These are phyloP conservation scores for Haplosporangium gracile DNA, from an alignment of 192 early-diverging fungal species.

Conservation along the genomic window DNA sequence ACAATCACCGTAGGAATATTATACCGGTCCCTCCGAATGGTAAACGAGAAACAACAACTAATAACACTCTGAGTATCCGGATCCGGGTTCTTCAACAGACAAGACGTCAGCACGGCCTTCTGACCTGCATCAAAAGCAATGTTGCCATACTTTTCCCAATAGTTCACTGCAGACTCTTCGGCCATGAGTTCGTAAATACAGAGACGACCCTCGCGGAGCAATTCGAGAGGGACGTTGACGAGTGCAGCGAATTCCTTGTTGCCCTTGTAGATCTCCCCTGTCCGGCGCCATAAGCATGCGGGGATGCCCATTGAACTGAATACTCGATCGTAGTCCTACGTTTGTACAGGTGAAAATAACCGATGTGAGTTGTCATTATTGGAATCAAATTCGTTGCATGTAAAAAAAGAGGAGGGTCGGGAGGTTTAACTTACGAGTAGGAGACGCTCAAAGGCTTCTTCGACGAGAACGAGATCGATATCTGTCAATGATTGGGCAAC, in stretches of 20 bases:
- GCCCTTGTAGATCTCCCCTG: slow-evolving; percentile 96
- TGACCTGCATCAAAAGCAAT: slow-evolving; percentile 97
- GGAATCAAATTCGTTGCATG: not conserved
- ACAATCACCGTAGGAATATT: slow-evolving; percentile 72
- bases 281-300: slow-evolving; percentile 95
- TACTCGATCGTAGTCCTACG: slow-evolving; percentile 92
- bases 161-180: slow-evolving; percentile 95
- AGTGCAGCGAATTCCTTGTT: slow-evolving; percentile 96
- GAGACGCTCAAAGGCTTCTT: slow-evolving; percentile 96
- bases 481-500: slow-evolving; percentile 93
- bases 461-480: slow-evolving; percentile 93
- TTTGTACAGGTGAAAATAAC: not conserved
- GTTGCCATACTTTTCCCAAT: slow-evolving; percentile 99
- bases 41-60: slow-evolving; percentile 95
- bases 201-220: slow-evolving; percentile 76
- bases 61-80: slow-evolving; percentile 65
- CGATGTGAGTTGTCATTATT: not conserved
- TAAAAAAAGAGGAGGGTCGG: not conserved
- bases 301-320: slow-evolving; percentile 97
- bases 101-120: slow-evolving; percentile 96
- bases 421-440: slow-evolving; percentile 67
- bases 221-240: slow-evolving; percentile 86
- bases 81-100: slow-evolving; percentile 79
- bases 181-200: slow-evolving; percentile 81
- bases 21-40: slow-evolving; percentile 94